Percentiles rank a stretch among this genome's conserved stretches.
phyloP scores from a whole-genome alignment of 2,329 filamentous ascomycete genomes.

The Trichoderma citrinoviride region DNA sequence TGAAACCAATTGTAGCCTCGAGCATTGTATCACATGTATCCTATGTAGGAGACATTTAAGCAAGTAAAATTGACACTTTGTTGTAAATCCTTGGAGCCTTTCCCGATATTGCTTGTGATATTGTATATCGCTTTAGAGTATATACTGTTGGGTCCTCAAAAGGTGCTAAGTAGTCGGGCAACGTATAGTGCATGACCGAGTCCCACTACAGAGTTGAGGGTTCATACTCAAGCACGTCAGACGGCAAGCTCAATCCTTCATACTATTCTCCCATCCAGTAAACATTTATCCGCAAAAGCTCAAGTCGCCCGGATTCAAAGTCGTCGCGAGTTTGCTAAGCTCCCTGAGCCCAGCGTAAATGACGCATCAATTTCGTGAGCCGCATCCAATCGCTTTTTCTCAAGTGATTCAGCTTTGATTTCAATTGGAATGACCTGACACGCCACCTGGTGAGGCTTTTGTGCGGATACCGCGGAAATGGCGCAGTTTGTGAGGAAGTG shows the following conservation, averaged over 20 bases:
- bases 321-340: background rate
- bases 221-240: too few species aligned
- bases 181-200: background rate
- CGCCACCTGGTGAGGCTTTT: background rate
- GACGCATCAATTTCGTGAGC: background rate
- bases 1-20: background rate
- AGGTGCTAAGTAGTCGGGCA: too few species aligned
- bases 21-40: background rate
- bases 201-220: background rate
- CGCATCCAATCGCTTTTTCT: background rate
- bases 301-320: background rate
- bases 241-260: background rate
- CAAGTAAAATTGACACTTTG: background rate
- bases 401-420: background rate
- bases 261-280: background rate
- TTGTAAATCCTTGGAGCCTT: background rate
- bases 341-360: background rate
- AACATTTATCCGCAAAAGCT: background rate
- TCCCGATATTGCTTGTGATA: too few species aligned
- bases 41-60: background rate
- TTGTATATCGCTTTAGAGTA: too few species aligned
- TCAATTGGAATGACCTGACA: background rate
- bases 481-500: background rate
- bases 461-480: conserved; percentile 19
- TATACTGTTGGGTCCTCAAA: too few species aligned